Conservation (phyloP, 1,284 basidiomycete genomes). For the Xerocomus nothofagi region DNA sequence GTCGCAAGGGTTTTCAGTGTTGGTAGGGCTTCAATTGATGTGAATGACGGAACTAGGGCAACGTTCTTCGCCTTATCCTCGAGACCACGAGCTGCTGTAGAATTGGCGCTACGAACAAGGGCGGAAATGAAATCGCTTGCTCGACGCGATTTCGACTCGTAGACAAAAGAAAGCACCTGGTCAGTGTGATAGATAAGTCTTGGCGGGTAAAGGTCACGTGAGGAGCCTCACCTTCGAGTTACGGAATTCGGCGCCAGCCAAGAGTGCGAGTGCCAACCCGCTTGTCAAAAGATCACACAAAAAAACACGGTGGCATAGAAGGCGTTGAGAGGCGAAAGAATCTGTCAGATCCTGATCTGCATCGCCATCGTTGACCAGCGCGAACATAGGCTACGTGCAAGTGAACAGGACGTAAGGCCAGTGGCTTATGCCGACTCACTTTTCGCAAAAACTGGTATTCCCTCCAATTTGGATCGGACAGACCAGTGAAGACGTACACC, state of each 20-base stretch:
- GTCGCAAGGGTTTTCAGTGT: background rate
- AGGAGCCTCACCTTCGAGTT: slow-evolving; percentile 55
- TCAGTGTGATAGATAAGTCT: background rate
- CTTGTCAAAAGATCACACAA: slow-evolving; percentile 47
- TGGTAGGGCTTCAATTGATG: background rate
- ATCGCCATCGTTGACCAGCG: slow-evolving; percentile 57
- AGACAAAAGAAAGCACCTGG: slow-evolving; percentile 50
- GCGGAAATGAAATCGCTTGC: slow-evolving; percentile 4
- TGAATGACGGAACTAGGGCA: background rate
- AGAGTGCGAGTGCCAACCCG: slow-evolving; percentile 51
- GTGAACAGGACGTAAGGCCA: slow-evolving; percentile 3
- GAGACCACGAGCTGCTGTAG: slow-evolving; percentile 9
- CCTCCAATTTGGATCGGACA: slow-evolving; percentile 50
- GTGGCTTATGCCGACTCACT: slow-evolving; percentile 27
- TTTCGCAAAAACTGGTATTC: slow-evolving; percentile 44
- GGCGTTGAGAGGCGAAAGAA: slow-evolving; percentile 29
- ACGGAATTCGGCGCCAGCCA: slow-evolving; percentile 54
- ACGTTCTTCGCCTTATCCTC: background rate
- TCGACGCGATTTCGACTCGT: slow-evolving; percentile 38
- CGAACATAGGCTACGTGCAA: slow-evolving; percentile 60
- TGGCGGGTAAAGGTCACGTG: background rate
- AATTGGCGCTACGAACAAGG: slow-evolving; percentile 9
- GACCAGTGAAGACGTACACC: slow-evolving; percentile 46
- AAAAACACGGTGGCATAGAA: slow-evolving; percentile 50
- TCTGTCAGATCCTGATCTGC: slow-evolving; percentile 17